phyloP scores from a whole-genome alignment of 2,329 filamentous ascomycete species.

The Parasarocladium wereldwijsianum region DNA sequence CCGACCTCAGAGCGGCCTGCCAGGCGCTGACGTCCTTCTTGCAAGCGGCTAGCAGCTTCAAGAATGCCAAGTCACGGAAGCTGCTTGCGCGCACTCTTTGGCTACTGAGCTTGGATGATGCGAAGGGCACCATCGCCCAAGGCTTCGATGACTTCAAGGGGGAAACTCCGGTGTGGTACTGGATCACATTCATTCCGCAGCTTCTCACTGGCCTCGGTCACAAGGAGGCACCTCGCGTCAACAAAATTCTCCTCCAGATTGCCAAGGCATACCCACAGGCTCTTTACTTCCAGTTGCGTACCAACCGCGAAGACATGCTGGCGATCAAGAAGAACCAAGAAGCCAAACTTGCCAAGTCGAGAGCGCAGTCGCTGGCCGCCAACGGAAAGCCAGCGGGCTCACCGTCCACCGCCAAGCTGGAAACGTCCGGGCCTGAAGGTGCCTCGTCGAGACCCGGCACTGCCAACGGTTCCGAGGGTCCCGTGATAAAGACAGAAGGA shows the following conservation, averaged over 20 bases:
- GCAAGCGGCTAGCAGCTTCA: conserved; percentile 90
- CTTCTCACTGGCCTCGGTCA: conserved; percentile 82
- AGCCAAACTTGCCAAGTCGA: conserved; percentile 47
- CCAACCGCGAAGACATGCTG: conserved; percentile 85
- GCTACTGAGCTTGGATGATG: conserved; percentile 86
- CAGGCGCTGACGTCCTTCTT: conserved; percentile 93
- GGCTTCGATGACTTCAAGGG: conserved; percentile 96
- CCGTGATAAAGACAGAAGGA: conserved; percentile 2
- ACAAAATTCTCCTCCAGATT: conserved; percentile 78
- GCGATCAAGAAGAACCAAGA: conserved; percentile 83
- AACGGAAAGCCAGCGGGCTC: conserved; percentile 30
- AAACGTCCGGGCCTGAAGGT: conserved; percentile 24
- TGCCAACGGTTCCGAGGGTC: conserved; percentile 8
- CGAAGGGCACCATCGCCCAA: conserved; percentile 65
- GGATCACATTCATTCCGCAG: conserved; percentile 98
- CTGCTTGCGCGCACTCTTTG: conserved; percentile 85
- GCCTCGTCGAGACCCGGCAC: conserved; percentile 21
- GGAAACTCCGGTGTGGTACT: conserved; percentile 97
- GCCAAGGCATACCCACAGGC: conserved; percentile 93
- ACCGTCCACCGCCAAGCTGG: conserved; percentile 23
- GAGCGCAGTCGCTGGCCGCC: conserved; percentile 28
- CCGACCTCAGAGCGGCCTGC: conserved; percentile 67
- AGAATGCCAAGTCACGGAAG: conserved; percentile 92
- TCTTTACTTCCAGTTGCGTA: conserved; percentile 88
- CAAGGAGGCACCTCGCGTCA: conserved; percentile 77